Percentiles rank a stretch among this genome's conserved stretches.
Evolutionary conservation across 257 asterid species (phyloP).

Genomic region (Datura wrightii): DNA sequence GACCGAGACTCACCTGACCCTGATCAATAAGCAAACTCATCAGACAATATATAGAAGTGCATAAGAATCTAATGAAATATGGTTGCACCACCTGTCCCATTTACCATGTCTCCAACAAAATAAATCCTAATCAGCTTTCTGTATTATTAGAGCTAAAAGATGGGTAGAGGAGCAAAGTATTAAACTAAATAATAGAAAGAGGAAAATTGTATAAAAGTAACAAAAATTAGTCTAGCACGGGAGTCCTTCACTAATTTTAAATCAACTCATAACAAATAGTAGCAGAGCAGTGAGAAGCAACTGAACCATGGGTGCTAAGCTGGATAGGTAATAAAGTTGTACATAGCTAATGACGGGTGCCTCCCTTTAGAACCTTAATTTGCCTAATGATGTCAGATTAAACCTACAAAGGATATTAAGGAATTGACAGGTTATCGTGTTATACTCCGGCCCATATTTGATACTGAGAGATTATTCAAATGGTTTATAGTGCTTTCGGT

Average conservation of each 20-base stretch:
- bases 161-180: constrained; percentile 2
- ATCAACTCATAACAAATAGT: constrained; percentile 16
- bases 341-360: background rate
- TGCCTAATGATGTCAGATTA: constrained; percentile 7
- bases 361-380: constrained; percentile 12
- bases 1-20: constrained; percentile 96
- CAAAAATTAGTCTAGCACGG: constrained; percentile 6
- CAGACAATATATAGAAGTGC: background rate
- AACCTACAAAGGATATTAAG: constrained; percentile 5
- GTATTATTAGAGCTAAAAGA: background rate
- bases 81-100: constrained; percentile 21
- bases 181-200: constrained; percentile 26
- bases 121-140: background rate
- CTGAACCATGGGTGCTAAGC: constrained; percentile 20
- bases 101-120: constrained; percentile 19
- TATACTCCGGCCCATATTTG: background rate
- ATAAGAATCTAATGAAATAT: constrained; percentile 18
- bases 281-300: background rate
- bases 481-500: background rate
- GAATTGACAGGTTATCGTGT: background rate
- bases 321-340: background rate
- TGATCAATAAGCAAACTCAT: constrained; percentile 41
- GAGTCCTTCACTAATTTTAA: constrained; percentile 1
- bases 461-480: constrained; percentile 15
- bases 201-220: constrained; percentile 4